Conservation (phyloP, 345 rosid genomes). For the Syzygium jambos region DNA sequence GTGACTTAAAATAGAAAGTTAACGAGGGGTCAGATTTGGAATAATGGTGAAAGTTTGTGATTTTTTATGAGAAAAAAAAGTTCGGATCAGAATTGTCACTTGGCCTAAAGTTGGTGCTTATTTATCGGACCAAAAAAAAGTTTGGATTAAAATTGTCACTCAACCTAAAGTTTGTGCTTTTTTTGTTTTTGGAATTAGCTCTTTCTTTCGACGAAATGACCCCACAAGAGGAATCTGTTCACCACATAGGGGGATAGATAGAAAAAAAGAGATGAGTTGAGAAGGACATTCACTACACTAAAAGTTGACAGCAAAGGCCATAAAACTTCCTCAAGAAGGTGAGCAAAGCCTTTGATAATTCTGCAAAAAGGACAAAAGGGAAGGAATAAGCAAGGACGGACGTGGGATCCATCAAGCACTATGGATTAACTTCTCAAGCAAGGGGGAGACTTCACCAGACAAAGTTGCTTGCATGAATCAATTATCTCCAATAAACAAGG, state of each 20-base stretch:
- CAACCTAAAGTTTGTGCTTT: no score
- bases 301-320: neutral
- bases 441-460: neutral
- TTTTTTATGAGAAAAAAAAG: no score
- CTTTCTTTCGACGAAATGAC: neutral
- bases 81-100: no score
- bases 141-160: no score
- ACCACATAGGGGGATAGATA: neutral
- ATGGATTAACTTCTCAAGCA: neutral
- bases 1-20: no score
- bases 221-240: neutral
- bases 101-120: no score
- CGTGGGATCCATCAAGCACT: neutral
- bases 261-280: neutral
- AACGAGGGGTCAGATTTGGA: no score
- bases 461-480: neutral
- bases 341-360: neutral
- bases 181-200: no score
- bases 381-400: neutral
- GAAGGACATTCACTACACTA: neutral
- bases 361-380: neutral
- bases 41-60: no score
- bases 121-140: no score
- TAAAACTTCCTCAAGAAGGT: neutral
- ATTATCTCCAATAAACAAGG: neutral